Evolutionary conservation across 2,329 filamentous ascomycete species (phyloP).

Genomic region (Sporothrix inflata): DNA sequence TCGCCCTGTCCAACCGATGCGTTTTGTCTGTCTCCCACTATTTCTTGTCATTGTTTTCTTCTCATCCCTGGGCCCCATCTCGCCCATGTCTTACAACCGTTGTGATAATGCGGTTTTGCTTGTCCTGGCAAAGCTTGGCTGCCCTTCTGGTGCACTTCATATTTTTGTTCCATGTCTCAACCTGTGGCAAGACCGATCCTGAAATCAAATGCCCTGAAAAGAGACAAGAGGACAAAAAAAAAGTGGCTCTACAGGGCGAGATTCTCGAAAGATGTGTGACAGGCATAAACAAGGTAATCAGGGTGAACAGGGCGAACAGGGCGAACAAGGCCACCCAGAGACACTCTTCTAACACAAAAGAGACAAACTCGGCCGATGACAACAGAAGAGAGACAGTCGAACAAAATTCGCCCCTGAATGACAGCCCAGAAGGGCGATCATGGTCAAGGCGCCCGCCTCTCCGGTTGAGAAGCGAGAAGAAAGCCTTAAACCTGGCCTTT

Average conservation of each 20-base stretch:
- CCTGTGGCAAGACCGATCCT: not conserved
- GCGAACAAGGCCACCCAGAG: not conserved
- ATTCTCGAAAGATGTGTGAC: constrained; percentile 5
- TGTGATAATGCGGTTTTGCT: not conserved
- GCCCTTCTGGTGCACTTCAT: not conserved
- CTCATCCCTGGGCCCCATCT: constrained; percentile 9
- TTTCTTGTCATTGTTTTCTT: not conserved
- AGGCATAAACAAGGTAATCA: not conserved
- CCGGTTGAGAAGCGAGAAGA: too few relatives aligned
- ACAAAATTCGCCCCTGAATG: constrained; percentile 15
- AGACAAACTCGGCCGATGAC: constrained; percentile 7
- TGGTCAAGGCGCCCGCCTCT: constrained; percentile 10
- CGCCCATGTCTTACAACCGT: constrained; percentile 3
- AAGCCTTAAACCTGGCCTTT: not conserved
- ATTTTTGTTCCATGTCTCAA: constrained; percentile 16
- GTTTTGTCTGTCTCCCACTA: not conserved
- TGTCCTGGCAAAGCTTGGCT: too few relatives aligned
- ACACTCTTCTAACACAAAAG: not conserved
- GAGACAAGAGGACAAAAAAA: not conserved
- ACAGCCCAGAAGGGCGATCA: constrained; percentile 3
- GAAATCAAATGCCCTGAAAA: not conserved
- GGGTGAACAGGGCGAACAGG: not conserved
- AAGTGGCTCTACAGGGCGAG: constrained; percentile 7
- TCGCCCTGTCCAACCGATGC: constrained; percentile 12
- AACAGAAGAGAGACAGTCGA: not conserved